Conservation (phyloP, 2,329 filamentous ascomycete genomes). For the Ophiognomonia clavigignenti-juglandacearum region DNA sequence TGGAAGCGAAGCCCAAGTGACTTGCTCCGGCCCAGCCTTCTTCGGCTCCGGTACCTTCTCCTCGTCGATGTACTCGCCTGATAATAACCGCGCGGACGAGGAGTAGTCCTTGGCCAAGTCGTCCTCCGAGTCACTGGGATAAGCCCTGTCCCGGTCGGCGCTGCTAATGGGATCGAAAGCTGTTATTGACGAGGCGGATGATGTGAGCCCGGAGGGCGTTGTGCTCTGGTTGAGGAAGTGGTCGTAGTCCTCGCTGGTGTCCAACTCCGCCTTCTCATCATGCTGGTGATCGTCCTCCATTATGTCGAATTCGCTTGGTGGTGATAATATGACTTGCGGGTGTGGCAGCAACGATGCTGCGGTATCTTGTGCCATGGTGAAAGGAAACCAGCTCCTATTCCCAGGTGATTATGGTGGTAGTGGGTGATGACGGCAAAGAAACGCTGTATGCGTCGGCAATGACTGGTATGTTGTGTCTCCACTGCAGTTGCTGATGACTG, state of each 20-base stretch:
- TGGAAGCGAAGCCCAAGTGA: constrained; percentile 67
- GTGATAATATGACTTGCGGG: constrained; percentile 2
- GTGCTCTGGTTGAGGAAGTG: constrained; percentile 10
- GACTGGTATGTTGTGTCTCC: no score
- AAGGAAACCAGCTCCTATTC: constrained; percentile 13
- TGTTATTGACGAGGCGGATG: constrained; percentile 14
- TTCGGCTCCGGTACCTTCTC: constrained; percentile 21
- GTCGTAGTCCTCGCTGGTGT: constrained; percentile 3
- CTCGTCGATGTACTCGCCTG: constrained; percentile 14
- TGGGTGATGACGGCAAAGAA: no score
- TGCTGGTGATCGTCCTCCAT: constrained; percentile 6
- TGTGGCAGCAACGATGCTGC: constrained; percentile 5
- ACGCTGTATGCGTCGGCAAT: no score
- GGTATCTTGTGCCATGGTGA: constrained; percentile 4
- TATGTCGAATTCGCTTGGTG: constrained; percentile 11
- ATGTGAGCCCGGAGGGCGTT: neutral
- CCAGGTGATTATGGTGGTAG: neutral
- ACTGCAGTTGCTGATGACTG: no score
- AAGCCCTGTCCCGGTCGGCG: constrained; percentile 4
- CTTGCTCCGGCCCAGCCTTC: constrained; percentile 21
- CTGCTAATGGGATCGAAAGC: constrained; percentile 12
- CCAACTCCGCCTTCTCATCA: constrained; percentile 10
- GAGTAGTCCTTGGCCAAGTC: constrained; percentile 11
- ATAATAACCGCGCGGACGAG: constrained; percentile 18
- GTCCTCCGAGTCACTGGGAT: constrained; percentile 11